phyloP scores from a whole-genome alignment of 2,329 filamentous ascomycete genomes.

The Atkinsonella texensis region DNA sequence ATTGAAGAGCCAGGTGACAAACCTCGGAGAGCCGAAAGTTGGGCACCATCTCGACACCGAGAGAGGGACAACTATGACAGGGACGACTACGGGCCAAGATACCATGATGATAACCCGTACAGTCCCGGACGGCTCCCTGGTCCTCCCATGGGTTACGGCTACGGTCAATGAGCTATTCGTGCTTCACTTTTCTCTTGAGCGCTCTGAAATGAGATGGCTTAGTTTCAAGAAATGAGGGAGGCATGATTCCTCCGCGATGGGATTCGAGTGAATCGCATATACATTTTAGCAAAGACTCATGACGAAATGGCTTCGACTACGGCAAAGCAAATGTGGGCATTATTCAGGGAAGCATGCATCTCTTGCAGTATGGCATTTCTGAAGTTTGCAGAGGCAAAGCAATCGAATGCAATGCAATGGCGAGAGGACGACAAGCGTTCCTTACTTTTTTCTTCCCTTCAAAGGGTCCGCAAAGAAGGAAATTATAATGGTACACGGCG shows the following conservation, averaged over 20 bases:
- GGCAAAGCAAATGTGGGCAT: background rate
- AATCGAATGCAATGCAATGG: background rate
- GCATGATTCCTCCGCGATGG: background rate
- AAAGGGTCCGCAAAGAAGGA: too few relatives aligned
- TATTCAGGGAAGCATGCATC: background rate
- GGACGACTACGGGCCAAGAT: constrained; percentile 31
- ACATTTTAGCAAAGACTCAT: background rate
- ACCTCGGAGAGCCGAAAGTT: constrained; percentile 31
- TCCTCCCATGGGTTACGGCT: constrained; percentile 12
- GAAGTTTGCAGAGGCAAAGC: background rate
- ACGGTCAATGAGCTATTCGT: constrained; percentile 4
- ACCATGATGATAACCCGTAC: constrained; percentile 36
- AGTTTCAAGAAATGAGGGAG: background rate
- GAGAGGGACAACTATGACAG: constrained; percentile 28
- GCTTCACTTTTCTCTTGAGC: background rate
- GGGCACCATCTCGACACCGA: constrained; percentile 27
- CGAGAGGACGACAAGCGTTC: background rate
- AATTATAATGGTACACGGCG: too few relatives aligned
- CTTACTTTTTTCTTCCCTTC: background rate
- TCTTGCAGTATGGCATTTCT: background rate
- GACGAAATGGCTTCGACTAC: background rate
- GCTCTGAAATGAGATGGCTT: too few relatives aligned
- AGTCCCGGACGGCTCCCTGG: constrained; percentile 27
- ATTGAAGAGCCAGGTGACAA: constrained; percentile 20
- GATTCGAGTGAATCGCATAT: background rate